These are phyloP conservation scores for Dactylellina haptotyla DNA, from an alignment of 2,329 filamentous ascomycete genomes.

Conservation along the genomic window DNA sequence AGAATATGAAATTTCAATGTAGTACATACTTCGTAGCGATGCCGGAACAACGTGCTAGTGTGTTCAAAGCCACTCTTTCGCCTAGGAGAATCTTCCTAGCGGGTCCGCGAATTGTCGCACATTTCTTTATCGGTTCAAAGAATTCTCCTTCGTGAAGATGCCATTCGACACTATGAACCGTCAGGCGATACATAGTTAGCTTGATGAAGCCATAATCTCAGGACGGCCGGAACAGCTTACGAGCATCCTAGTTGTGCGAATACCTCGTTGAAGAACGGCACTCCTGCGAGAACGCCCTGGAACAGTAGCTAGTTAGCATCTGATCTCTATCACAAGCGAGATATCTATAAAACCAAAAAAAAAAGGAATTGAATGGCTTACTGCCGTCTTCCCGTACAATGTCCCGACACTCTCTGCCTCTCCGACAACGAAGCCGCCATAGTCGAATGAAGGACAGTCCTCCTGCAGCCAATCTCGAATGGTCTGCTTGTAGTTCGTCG, in stretches of 20 bases:
- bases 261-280: conserved; percentile 95
- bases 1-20: background rate
- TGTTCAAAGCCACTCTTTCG: conserved; percentile 91
- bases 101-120: conserved; percentile 86
- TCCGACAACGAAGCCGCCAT: conserved; percentile 95
- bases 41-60: conserved; percentile 87
- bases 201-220: background rate
- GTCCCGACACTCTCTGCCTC: conserved; percentile 72
- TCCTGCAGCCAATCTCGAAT: conserved; percentile 90
- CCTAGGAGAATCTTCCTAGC: conserved; percentile 86
- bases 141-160: conserved; percentile 77
- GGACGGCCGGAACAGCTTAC: conserved; percentile 62
- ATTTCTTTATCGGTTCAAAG: conserved; percentile 71
- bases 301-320: background rate
- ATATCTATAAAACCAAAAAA: background rate
- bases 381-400: conserved; percentile 73
- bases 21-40: conserved; percentile 73
- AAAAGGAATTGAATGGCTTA: conserved; percentile 56
- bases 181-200: background rate
- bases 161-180: conserved; percentile 76
- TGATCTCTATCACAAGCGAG: too few species aligned
- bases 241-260: conserved; percentile 88
- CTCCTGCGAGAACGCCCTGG: conserved; percentile 83
- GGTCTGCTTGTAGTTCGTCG: conserved; percentile 82
- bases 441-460: conserved; percentile 96